Evolutionary conservation across 2,329 filamentous ascomycete species (phyloP).

Genomic region (Fusarium sp.): DNA sequence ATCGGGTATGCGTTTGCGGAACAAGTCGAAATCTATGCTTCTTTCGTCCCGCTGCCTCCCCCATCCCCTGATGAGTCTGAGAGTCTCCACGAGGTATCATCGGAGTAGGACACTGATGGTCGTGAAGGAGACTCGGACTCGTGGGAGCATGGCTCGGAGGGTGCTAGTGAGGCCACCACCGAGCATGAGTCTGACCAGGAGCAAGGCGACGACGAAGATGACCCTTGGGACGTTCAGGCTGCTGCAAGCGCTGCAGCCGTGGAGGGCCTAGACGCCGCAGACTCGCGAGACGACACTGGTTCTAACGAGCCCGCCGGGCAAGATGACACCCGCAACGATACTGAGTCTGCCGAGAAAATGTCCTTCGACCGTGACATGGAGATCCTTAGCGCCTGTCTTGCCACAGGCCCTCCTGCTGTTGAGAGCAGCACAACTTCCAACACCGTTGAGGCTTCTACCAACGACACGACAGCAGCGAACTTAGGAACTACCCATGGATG

Average conservation of each 20-base stretch:
- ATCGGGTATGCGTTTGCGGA: neutral
- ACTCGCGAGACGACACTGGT: neutral
- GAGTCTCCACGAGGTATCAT: neutral
- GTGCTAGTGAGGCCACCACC: neutral
- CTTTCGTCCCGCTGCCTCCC: neutral
- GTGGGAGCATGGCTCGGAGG: neutral
- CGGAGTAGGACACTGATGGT: neutral
- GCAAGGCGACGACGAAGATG: rapidly evolving
- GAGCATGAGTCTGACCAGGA: neutral
- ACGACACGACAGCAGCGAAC: neutral
- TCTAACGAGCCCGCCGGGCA: neutral
- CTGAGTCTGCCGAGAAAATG: neutral
- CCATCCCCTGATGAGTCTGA: neutral
- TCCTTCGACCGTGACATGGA: neutral
- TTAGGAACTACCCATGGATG: neutral
- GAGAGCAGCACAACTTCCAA: neutral
- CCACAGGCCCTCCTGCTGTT: neutral
- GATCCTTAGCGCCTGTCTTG: neutral
- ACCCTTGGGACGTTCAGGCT: neutral
- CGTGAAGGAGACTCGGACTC: neutral
- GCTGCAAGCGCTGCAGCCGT: neutral
- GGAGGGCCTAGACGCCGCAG: neutral
- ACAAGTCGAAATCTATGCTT: neutral
- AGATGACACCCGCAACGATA: neutral
- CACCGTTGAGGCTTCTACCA: neutral